phyloP scores from a whole-genome alignment of 1,284 basidiomycete species.

The Phylloboletellus chloephorus region DNA sequence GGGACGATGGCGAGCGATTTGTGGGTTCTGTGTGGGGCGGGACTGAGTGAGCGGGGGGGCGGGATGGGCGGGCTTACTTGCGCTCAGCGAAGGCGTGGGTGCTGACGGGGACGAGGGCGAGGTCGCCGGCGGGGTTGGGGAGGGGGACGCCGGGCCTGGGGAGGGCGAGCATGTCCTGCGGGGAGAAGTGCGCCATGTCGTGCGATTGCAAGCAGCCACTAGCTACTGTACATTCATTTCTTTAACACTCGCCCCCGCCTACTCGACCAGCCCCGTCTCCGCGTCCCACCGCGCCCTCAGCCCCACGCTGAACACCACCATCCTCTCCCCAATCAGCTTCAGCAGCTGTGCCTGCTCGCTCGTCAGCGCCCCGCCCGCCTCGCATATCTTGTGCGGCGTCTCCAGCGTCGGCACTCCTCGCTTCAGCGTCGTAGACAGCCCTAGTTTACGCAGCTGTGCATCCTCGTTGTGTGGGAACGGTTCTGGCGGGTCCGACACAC shows the following conservation, averaged over 20 bases:
- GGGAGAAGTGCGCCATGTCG: conserved; percentile 62
- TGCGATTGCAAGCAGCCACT: too few species aligned
- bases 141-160: conserved; percentile 64
- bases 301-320: conserved; percentile 76
- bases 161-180: conserved; percentile 67
- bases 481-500: conserved; percentile 68
- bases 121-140: conserved; percentile 59
- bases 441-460: conserved; percentile 89
- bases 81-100: conserved; percentile 65
- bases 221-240: too few species aligned
- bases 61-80: conserved; percentile 46
- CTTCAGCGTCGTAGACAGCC: conserved; percentile 80
- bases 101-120: conserved; percentile 63
- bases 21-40: conserved; percentile 45
- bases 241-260: too few species aligned
- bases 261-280: conserved; percentile 59
- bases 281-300: conserved; percentile 76
- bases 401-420: conserved; percentile 86
- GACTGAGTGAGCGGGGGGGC: neutral
- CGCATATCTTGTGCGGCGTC: conserved; percentile 80
- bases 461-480: conserved; percentile 97
- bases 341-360: conserved; percentile 84
- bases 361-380: conserved; percentile 74
- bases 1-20: conserved; percentile 60
- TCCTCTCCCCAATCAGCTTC: conserved; percentile 82